Evolutionary conservation across 495 filamentous ascomycete species (phyloP).

Genomic region (Oleoguttula mirabilis): DNA sequence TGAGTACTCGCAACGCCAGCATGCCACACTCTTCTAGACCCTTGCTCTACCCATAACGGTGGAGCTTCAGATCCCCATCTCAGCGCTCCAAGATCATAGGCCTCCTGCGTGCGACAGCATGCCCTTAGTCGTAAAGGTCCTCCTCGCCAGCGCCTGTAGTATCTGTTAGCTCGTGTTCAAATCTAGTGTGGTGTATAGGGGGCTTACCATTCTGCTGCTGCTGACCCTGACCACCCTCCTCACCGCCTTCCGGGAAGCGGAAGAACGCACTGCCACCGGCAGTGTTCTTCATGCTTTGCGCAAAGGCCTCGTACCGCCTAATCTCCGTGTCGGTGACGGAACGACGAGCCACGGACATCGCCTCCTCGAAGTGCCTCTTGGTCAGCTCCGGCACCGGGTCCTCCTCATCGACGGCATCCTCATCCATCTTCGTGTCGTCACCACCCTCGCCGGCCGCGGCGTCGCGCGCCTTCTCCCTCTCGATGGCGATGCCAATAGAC

Average conservation of each 20-base stretch:
- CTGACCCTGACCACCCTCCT: conserved; percentile 2
- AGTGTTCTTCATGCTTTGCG: conserved; percentile 96
- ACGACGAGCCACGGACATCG: conserved; percentile 83
- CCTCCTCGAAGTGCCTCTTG: conserved; percentile 95
- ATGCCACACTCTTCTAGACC: neutral
- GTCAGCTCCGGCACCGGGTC: conserved; percentile 96
- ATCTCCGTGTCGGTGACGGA: conserved; percentile 96
- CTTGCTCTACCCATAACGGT: neutral
- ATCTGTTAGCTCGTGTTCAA: neutral
- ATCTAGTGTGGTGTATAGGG: neutral
- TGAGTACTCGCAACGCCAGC: neutral
- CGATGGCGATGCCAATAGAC: conserved; percentile 79
- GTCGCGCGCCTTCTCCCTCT: conserved; percentile 76
- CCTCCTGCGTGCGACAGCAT: no score
- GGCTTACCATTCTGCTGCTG: conserved; percentile 21
- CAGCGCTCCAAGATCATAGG: neutral
- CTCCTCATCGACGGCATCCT: conserved; percentile 68
- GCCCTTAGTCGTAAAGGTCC: conserved; percentile 20
- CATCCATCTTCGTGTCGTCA: conserved; percentile 53
- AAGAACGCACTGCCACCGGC: conserved; percentile 82
- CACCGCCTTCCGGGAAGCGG: conserved; percentile 63
- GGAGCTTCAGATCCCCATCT: neutral
- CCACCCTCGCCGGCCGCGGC: conserved; percentile 61
- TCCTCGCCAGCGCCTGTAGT: conserved; percentile 18
- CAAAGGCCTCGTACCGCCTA: conserved; percentile 93